phyloP scores from a whole-genome alignment of 129 eudicot species.

The Sambucus nigra region DNA sequence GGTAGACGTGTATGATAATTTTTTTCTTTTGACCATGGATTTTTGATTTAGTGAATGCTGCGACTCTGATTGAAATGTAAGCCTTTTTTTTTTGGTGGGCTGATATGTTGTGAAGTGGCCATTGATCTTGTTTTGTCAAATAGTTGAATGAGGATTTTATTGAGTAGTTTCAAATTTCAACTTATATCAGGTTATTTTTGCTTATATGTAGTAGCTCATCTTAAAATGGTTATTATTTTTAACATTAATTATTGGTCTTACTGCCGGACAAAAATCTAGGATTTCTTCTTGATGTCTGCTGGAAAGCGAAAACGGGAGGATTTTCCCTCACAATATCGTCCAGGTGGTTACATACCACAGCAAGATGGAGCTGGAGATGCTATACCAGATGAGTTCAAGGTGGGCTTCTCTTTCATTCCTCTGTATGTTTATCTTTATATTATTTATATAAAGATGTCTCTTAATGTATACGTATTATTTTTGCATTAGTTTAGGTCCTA shows the following conservation, averaged over 20 bases:
- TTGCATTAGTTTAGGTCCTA: neutral
- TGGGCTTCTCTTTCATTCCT: constrained; percentile 10
- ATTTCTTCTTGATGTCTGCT: constrained; percentile 42
- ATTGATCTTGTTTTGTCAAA: neutral
- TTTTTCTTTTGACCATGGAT: neutral
- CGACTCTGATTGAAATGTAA: neutral
- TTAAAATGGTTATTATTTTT: neutral
- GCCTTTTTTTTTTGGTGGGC: neutral
- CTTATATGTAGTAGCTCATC: neutral
- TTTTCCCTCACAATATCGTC: constrained; percentile 41
- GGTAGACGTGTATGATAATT: neutral
- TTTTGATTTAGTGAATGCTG: neutral
- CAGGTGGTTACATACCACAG: constrained; percentile 72
- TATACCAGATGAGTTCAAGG: constrained; percentile 31
- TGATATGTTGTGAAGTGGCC: neutral
- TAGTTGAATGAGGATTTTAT: neutral
- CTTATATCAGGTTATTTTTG: too few species aligned
- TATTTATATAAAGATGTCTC: neutral
- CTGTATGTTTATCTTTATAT: neutral
- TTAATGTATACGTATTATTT: neutral
- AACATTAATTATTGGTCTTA: neutral
- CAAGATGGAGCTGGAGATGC: constrained; percentile 78
- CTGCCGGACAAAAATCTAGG: constrained; percentile 18
- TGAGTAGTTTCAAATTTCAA: too few species aligned
- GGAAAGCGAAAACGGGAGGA: constrained; percentile 76